These are phyloP conservation scores for Avena atlantica DNA, from an alignment of 176 grass and related monocot genomes.

Conservation along the genomic window DNA sequence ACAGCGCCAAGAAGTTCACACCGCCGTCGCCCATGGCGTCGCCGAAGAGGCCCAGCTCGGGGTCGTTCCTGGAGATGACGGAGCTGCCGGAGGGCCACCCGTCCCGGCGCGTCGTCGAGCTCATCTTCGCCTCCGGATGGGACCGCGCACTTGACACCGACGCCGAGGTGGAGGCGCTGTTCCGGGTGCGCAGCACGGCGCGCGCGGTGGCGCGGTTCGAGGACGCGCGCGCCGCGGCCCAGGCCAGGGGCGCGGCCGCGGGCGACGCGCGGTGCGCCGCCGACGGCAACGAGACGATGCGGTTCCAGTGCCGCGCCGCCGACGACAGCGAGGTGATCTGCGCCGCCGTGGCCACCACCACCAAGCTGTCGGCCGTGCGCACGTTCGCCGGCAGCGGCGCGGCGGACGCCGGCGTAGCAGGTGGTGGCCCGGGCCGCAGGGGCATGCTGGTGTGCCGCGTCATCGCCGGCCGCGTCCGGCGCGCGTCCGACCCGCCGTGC, in stretches of 20 bases:
- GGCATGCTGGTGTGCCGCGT: constrained; percentile 59
- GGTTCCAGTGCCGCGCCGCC: constrained; percentile 56
- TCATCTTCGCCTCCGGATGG: constrained; percentile 56
- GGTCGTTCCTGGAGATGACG: constrained; percentile 39
- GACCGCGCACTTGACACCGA: not conserved
- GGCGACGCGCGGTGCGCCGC: constrained; percentile 49
- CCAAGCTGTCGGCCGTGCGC: constrained; percentile 26
- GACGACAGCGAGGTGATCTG: constrained; percentile 29
- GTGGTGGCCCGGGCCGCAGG: not conserved
- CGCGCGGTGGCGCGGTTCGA: constrained; percentile 52
- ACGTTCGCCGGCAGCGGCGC: constrained; percentile 50
- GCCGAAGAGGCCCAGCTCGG: not conserved
- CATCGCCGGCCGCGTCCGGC: constrained; percentile 45
- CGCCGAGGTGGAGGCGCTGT: constrained; percentile 47
- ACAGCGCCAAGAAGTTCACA: not conserved
- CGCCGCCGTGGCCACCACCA: constrained; percentile 19
- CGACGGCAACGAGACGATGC: constrained; percentile 65
- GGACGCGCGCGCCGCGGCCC: constrained; percentile 37
- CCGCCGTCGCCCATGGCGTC: not conserved
- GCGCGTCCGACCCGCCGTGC: not conserved
- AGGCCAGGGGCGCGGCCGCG: not conserved
- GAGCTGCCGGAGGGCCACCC: constrained; percentile 53
- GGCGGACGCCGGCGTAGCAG: constrained; percentile 34
- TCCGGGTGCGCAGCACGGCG: constrained; percentile 52
- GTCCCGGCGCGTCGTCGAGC: constrained; percentile 54